phyloP scores from a whole-genome alignment of 148 eudicot species.

The Vaccinium corymbosum region DNA sequence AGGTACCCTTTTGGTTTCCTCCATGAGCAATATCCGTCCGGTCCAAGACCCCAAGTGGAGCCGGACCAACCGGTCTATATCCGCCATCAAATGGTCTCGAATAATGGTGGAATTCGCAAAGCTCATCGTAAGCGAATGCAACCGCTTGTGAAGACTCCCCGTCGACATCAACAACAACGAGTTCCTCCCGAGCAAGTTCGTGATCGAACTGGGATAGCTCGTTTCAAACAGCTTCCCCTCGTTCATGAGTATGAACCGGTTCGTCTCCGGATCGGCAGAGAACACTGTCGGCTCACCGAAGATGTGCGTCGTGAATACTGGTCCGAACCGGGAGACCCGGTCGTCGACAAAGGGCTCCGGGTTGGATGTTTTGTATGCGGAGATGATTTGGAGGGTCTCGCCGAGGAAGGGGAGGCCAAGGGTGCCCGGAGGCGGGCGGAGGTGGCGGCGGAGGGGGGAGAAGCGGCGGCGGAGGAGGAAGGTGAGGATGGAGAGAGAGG shows the following conservation, averaged over 20 bases:
- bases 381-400: conserved; percentile 82
- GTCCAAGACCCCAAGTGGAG: conserved; percentile 58
- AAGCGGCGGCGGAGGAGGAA: conserved; percentile 20
- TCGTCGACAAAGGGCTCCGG: conserved; percentile 86
- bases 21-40: conserved; percentile 70
- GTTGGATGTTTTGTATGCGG: conserved; percentile 82
- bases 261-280: conserved; percentile 78
- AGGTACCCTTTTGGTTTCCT: conserved; percentile 81
- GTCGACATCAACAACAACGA: conserved; percentile 67
- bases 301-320: conserved; percentile 74
- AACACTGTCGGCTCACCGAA: conserved; percentile 82
- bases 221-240: conserved; percentile 82
- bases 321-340: conserved; percentile 57
- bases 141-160: conserved; percentile 69
- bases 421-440: conserved; percentile 68
- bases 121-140: conserved; percentile 86
- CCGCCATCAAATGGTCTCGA: conserved; percentile 56
- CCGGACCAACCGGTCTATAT: conserved; percentile 69
- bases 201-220: conserved; percentile 87
- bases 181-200: conserved; percentile 68
- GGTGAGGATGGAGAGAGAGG: conserved; percentile 16
- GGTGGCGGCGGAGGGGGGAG: conserved; percentile 26
- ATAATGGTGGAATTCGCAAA: conserved; percentile 63
- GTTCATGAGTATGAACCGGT: conserved; percentile 70
- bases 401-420: conserved; percentile 79